A percentile compares a stretch with the other conserved stretches of the same genome.
phyloP scores from a whole-genome alignment of 352 stramenopile species.

The Phytophthora aleatoria region DNA sequence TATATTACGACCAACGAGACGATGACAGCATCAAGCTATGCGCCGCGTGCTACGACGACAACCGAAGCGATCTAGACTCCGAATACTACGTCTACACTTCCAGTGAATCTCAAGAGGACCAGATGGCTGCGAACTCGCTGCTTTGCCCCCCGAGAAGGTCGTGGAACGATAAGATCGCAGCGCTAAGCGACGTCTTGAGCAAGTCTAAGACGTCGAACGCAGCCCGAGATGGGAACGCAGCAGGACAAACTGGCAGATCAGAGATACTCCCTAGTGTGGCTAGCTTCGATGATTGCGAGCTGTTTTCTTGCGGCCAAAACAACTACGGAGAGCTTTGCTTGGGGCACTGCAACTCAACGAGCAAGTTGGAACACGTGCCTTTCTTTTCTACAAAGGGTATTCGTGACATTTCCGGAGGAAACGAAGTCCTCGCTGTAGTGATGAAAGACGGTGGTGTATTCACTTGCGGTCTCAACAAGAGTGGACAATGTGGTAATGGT shows the following conservation, averaged over 20 bases:
- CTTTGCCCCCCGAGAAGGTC: constrained; percentile 59
- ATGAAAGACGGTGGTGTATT: constrained; percentile 84
- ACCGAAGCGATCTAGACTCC: constrained; percentile 59
- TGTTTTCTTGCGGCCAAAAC: constrained; percentile 90
- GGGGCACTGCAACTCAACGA: constrained; percentile 87
- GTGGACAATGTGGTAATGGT: constrained; percentile 85
- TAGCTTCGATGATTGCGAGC: constrained; percentile 82
- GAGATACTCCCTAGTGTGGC: constrained; percentile 17
- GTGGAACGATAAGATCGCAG: constrained; percentile 57
- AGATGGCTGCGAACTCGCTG: constrained; percentile 36
- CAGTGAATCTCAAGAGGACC: constrained; percentile 39
- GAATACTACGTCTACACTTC: constrained; percentile 52
- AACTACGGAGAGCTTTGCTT: constrained; percentile 90
- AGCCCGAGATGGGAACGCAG: constrained; percentile 5
- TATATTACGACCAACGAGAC: constrained; percentile 69
- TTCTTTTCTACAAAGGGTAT: constrained; percentile 84
- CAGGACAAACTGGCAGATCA: constrained; percentile 10
- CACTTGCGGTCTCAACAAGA: constrained; percentile 90
- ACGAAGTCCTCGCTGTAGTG: constrained; percentile 85
- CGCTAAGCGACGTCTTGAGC: constrained; percentile 41
- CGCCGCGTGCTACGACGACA: constrained; percentile 78
- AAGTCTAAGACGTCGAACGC: constrained; percentile 33
- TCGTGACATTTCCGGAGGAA: constrained; percentile 75
- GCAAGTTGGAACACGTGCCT: constrained; percentile 83
- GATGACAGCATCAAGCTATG: constrained; percentile 70